Conservation (phyloP, 129 eudicot genomes). For the Arctium minus region DNA sequence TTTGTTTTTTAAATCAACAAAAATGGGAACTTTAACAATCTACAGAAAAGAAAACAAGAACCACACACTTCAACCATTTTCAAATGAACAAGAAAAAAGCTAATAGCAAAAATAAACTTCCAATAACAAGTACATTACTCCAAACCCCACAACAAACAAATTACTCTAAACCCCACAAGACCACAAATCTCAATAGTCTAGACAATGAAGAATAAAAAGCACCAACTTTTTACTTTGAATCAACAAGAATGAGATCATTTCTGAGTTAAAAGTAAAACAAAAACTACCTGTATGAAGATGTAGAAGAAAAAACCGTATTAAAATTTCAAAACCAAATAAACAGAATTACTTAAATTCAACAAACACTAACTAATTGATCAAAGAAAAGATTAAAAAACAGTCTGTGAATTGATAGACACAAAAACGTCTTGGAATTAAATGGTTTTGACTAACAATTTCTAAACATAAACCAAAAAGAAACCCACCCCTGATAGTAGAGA, state of each 20-base stretch:
- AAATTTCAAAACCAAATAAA: too few species aligned
- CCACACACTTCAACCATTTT: background rate
- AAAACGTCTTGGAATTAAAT: conserved; percentile 22
- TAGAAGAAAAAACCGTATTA: background rate
- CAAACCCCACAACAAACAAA: conserved; percentile 18
- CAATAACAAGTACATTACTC: conserved; percentile 10
- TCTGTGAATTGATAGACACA: too few species aligned
- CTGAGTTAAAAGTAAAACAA: conserved; percentile 1
- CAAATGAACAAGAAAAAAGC: background rate
- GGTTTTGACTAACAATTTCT: too few species aligned
- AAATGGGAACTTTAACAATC: conserved; percentile 2
- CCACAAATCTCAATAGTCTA: conserved; percentile 15
- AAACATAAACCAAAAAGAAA: too few species aligned
- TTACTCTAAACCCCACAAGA: conserved; percentile 9
- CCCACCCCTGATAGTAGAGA: too few species aligned
- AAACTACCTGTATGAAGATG: conserved; percentile 27
- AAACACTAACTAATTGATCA: too few species aligned
- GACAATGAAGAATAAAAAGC: conserved; percentile 10
- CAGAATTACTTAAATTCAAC: too few species aligned
- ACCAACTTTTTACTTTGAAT: background rate
- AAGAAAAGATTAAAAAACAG: too few species aligned
- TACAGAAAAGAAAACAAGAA: too few species aligned
- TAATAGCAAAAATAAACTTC: background rate
- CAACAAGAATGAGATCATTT: background rate
- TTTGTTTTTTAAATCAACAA: conserved; percentile 4